phyloP scores from a whole-genome alignment of 371 early-diverging fungal species.

The Mortierella sp. region DNA sequence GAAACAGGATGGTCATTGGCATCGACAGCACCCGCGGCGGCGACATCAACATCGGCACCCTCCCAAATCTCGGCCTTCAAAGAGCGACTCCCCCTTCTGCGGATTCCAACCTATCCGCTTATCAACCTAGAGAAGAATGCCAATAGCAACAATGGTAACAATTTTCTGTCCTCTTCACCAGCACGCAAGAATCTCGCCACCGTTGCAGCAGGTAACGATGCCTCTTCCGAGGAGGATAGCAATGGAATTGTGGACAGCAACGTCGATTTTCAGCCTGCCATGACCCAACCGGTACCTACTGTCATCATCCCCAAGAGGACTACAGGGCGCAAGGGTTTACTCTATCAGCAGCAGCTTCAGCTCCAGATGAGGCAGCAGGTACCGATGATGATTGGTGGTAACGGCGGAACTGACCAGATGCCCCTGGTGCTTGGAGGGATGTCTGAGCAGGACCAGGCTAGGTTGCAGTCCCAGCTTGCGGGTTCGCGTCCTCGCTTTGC shows the following conservation, averaged over 20 bases:
- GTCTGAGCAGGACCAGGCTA: slow-evolving; percentile 5
- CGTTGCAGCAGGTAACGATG: not conserved
- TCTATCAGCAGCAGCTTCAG: slow-evolving; percentile 41
- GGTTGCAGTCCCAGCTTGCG: slow-evolving; percentile 18
- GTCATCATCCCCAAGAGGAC: slow-evolving; percentile 44
- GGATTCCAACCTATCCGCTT: slow-evolving; percentile 29
- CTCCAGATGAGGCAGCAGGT: slow-evolving; percentile 16
- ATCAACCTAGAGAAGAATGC: slow-evolving; percentile 29
- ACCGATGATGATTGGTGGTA: not conserved
- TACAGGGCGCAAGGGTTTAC: slow-evolving; percentile 41
- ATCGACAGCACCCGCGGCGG: not conserved
- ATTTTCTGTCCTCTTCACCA: not conserved
- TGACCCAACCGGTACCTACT: slow-evolving; percentile 15
- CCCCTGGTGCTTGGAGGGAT: not conserved
- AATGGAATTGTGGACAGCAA: slow-evolving; percentile 1
- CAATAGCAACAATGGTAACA: not conserved
- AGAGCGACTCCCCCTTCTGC: slow-evolving; percentile 16
- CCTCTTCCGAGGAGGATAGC: slow-evolving; percentile 1
- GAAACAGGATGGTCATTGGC: not conserved
- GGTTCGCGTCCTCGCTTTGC: slow-evolving; percentile 40
- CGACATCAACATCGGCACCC: not conserved
- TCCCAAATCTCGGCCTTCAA: slow-evolving; percentile 14
- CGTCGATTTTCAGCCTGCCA: not conserved
- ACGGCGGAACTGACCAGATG: not conserved
- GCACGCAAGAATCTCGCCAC: not conserved